Conservation (phyloP, 129 eudicot genomes). For the Ambrosia trifida region DNA sequence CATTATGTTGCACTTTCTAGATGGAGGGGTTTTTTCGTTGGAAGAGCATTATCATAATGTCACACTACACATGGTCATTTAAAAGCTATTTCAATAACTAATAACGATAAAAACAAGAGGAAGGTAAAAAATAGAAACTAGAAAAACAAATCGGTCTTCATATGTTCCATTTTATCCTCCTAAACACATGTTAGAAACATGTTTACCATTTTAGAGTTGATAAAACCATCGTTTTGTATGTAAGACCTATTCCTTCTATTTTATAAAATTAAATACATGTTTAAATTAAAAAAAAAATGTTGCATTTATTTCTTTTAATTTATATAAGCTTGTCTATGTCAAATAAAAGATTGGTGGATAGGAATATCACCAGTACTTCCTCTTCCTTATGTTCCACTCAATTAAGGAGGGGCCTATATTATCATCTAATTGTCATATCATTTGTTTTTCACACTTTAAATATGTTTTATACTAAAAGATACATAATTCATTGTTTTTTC, state of each 20-base stretch:
- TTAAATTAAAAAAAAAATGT: not conserved
- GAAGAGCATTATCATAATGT: no score
- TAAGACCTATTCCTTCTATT: not conserved
- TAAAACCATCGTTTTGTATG: not conserved
- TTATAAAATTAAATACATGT: no score
- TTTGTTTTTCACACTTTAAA: conserved; percentile 12
- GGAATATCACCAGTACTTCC: conserved; percentile 19
- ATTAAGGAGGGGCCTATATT: conserved; percentile 30
- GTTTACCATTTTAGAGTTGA: conserved; percentile 1
- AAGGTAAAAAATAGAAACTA: not conserved
- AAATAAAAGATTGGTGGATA: not conserved
- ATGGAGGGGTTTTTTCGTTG: no score
- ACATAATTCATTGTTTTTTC: not conserved
- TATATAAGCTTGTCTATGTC: not conserved
- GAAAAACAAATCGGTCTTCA: not conserved
- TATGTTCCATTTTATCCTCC: not conserved
- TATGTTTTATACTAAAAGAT: not conserved
- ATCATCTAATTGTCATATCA: conserved; percentile 11
- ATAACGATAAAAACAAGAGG: no score
- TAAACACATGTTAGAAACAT: conserved; percentile 23
- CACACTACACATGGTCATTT: no score
- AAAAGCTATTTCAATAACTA: no score
- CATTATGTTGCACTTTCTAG: no score
- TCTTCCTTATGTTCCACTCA: conserved; percentile 43
- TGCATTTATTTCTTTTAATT: not conserved